These are phyloP conservation scores for Solanum rostratum DNA, from an alignment of 257 asterid species.

Conservation along the genomic window DNA sequence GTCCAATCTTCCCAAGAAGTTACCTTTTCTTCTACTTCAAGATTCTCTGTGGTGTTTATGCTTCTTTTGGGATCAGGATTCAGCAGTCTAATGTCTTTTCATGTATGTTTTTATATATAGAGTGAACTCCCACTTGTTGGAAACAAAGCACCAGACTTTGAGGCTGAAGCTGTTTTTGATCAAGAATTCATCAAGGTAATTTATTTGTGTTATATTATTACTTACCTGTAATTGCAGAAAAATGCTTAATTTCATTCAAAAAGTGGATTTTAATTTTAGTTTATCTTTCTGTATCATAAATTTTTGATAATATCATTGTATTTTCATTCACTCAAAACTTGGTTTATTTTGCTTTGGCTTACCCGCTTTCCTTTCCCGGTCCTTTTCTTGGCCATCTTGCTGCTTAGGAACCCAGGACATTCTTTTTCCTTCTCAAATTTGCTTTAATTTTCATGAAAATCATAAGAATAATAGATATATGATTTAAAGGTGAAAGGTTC, in stretches of 20 bases:
- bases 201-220: neutral
- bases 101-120: slow-evolving; percentile 21
- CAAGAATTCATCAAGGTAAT: slow-evolving; percentile 74
- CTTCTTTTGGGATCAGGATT: neutral
- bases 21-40: neutral
- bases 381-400: no score
- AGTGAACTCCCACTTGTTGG: slow-evolving; percentile 82
- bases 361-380: no score
- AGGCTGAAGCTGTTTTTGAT: slow-evolving; percentile 96
- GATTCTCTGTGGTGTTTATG: neutral
- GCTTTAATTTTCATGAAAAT: neutral
- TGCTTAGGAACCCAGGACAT: no score
- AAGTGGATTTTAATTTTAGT: neutral
- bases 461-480: neutral
- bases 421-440: neutral
- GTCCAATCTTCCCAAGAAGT: neutral
- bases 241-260: neutral
- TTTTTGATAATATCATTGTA: no score
- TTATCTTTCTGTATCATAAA: neutral
- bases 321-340: no score
- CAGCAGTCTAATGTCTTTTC: neutral
- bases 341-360: no score
- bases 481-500: neutral
- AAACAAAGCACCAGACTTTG: slow-evolving; percentile 86
- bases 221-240: neutral